phyloP scores from a whole-genome alignment of 768 basidiomycete genomes.

The Kwoniella sp. region DNA sequence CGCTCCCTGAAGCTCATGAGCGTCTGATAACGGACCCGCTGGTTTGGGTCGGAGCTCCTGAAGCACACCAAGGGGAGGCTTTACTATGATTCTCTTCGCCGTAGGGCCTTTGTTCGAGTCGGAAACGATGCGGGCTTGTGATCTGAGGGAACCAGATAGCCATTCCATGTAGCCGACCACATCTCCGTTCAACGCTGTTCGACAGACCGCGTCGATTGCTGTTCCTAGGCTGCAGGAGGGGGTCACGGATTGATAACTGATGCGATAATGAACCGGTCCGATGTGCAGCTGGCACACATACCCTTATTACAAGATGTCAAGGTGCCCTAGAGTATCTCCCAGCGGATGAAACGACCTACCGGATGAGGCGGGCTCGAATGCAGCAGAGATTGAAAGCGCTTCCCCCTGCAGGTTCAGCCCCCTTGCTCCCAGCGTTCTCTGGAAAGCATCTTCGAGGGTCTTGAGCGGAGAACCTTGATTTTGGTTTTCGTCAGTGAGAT shows the following conservation, averaged over 20 bases:
- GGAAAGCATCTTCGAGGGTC: background rate
- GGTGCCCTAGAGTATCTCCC: background rate
- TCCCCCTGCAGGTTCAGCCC: slow-evolving; percentile 4
- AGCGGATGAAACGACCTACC: background rate
- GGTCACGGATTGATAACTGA: background rate
- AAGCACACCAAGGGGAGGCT: too few species aligned
- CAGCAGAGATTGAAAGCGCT: too few species aligned
- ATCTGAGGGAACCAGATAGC: too few species aligned
- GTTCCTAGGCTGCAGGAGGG: background rate
- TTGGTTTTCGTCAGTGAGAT: background rate
- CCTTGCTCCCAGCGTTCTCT: background rate
- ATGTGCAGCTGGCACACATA: slow-evolving; percentile 11
- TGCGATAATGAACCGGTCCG: background rate
- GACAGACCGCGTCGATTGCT: too few species aligned
- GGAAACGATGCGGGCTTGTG: too few species aligned
- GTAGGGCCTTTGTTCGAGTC: too few species aligned
- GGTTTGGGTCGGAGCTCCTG: too few species aligned
- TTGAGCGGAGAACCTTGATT: background rate
- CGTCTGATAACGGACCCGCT: background rate
- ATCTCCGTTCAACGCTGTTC: too few species aligned
- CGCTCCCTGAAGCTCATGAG: background rate
- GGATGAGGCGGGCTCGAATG: too few species aligned
- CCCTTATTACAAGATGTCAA: background rate
- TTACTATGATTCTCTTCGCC: too few species aligned
- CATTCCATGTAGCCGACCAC: too few species aligned